Base-by-base conservation (phyloP, 257 asterid genomes). In the Gynochthodes officinalis region DNA sequence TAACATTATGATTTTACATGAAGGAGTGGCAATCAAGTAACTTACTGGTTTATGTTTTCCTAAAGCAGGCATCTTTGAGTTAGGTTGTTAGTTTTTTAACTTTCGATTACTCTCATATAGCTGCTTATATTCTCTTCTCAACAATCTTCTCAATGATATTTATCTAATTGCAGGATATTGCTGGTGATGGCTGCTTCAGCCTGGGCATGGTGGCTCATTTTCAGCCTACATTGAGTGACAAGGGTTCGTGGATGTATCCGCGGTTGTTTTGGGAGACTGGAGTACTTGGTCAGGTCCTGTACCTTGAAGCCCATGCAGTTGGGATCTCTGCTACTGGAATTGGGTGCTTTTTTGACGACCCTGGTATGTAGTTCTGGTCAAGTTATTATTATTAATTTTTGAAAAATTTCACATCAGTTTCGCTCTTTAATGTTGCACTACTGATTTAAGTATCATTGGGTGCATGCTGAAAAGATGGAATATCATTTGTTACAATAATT, bases 181-280 rank as follows among this genome's bases (percentile, higher is more conserved):
- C 97, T 60, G 33, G 92, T 72, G 97, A 94, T 82, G 99, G 99
- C 44, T 91, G 99, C 87, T 91, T 94, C 86, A 91, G 97, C 87
- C 87, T 94, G 58, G 97, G 97, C 64, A 91, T 94, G 97, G 93
- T 91, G 79, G 96, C 96, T 61, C 97, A 71, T 64, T 75, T 94
- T 75, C 95, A 86, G 84, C 85, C 96, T 64, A 77, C 83, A 44
- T 78, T 91, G 85, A 82, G 61, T 74, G 86, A 77, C 28, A 77
- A 49, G 11, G 96, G 97, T 44, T 70, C 88, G 28, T 94, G 97
- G 97, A 89, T 94, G 97, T 94, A 94, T 84, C 97, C 97, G 30
- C 89, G 96, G 52, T 73, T 91, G 60, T 94, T 94, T 78, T 94
- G 99, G 97, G 99, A 94, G 81, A 91, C 95, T 46, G 99, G 99